Conservation (phyloP, 306 rosid species). For the Corylus americana region DNA sequence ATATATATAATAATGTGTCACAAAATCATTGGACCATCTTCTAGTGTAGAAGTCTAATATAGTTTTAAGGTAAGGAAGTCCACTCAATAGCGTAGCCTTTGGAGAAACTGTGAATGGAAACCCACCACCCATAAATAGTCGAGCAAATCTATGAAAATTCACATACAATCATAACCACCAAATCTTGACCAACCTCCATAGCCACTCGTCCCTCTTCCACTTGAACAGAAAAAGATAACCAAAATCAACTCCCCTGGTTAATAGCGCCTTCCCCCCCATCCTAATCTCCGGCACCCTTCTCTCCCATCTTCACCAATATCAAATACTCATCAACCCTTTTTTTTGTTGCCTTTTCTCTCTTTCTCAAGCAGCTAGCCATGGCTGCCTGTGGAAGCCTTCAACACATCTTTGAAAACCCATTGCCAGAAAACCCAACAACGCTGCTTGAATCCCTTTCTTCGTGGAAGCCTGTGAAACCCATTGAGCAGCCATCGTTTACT, state of each 20-base stretch:
- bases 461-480: slow-evolving; percentile 49
- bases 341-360: not conserved
- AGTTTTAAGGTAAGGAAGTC: not conserved
- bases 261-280: slow-evolving; percentile 41
- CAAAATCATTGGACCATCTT: too few relatives aligned
- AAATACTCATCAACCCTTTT: slow-evolving; percentile 10
- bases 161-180: slow-evolving; percentile 42
- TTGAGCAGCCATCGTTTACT: slow-evolving; percentile 45
- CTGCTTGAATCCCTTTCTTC: slow-evolving; percentile 62
- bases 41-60: too few relatives aligned
- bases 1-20: too few relatives aligned
- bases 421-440: slow-evolving; percentile 50
- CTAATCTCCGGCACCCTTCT: slow-evolving; percentile 46
- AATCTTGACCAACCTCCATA: slow-evolving; percentile 33
- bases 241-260: slow-evolving; percentile 34
- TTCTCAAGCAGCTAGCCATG: slow-evolving; percentile 42
- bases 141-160: slow-evolving; percentile 5
- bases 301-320: slow-evolving; percentile 27
- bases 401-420: slow-evolving; percentile 68
- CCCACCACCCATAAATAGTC: not conserved
- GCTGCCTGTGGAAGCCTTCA: slow-evolving; percentile 71
- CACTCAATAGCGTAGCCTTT: not conserved
- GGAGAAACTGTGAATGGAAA: not conserved
- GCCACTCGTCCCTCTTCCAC: slow-evolving; percentile 44
- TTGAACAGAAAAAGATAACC: slow-evolving; percentile 15